Base-by-base conservation (phyloP, 768 basidiomycete genomes). In the Dictyophora rubrovolvata region DNA sequence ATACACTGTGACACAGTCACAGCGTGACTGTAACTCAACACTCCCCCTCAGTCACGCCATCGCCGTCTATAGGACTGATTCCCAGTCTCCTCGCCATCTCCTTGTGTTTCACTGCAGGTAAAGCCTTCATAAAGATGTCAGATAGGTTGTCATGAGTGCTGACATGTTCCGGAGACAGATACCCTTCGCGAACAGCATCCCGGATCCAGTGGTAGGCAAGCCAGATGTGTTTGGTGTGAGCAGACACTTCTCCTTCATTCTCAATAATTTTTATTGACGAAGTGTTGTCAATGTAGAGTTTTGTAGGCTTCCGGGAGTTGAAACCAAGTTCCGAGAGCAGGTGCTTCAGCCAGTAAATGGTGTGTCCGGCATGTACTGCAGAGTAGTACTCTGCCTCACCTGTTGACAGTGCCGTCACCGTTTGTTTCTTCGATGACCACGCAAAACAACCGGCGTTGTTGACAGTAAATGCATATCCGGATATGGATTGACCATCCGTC, bases 91-190 rank as follows among this genome's bases (percentile, higher is more conserved):
- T 18, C 11, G 20, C 20, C 20, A 56, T 28, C 47, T 56, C 12
- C 20, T 17, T 16, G 20, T 56, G 55, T 35, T 18, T 46, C 7
- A 3, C 21, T 4, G 36, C n/a, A 10, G 36, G 10, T 17, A 75
- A 66, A 1, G 67, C 55, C 60, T 78, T 77, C 0, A 74, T 78
- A 55, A 79, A 69, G 9, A 73, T 65, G 63, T 78, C 75, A 0
- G 76, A 73, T 12, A 66, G 51, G 61, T 72, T 75, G 28, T 73
- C 64, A 0, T 53, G 37, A 0, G 73, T 72, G 1, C 72, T 68
- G 22, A 71, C 62, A 64, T 72, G 73, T 5, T 35, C 9, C 5
- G 73, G 54, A 1, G 49, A 28, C 23, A 76, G 60, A 1, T 61
- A 60, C 5, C 62, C 63, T 17, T 66, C 62, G 0, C 60, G 51